Base-by-base conservation (phyloP, 2,329 filamentous ascomycete genomes). In the Xylaria sp. region DNA sequence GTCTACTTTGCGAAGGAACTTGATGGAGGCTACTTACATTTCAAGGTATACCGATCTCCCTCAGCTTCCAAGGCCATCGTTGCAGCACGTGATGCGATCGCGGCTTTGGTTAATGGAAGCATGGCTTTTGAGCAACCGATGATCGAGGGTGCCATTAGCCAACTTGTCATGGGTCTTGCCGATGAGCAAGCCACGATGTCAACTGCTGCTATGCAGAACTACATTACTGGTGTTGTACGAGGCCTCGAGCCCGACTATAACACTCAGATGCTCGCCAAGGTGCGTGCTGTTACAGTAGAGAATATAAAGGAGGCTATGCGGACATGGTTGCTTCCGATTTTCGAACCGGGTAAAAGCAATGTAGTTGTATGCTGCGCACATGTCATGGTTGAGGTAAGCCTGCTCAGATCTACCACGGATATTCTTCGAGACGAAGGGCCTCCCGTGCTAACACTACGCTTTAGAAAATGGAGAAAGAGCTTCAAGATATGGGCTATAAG, bases 131-230 rank as follows among this genome's bases (percentile, higher is more conserved):
- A 97, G 70, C 84, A 86, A 57, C 81, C 92, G 60, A 87, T 92
- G 66, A 84, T 97, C 8, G 91, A 97, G 74, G 92, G 91, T 4
- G 92, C 93, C 3, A 90, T 99, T 61, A 94, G 89, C 70, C 89
- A 87, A 67, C 92, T 99, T 59, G 91, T 99, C 39, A 87, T 92
- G 62, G 82, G 80, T 54, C 89, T 95, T 70, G 94, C 92, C 1
- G 91, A 96, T 67, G 90, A 95, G 70, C 91, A 97, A 74, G 83
- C 89, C 1, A 97, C 90, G 0, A 90, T 96, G 81, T 83, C 87
- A 5, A 84, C 82, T 49, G 92, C 94, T 0, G 94, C 92, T 0
- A 83, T 88, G 69, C 86, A 89, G 67, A 93, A 91, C 70, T 99
- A 95, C 73, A 81, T 92, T 9, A 85, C 89, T 61, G 85, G 90